A percentile compares a stretch with the other conserved stretches of the same genome.
phyloP scores from a whole-genome alignment of 1,284 basidiomycete species.

The Leucoagaricus sp. region DNA sequence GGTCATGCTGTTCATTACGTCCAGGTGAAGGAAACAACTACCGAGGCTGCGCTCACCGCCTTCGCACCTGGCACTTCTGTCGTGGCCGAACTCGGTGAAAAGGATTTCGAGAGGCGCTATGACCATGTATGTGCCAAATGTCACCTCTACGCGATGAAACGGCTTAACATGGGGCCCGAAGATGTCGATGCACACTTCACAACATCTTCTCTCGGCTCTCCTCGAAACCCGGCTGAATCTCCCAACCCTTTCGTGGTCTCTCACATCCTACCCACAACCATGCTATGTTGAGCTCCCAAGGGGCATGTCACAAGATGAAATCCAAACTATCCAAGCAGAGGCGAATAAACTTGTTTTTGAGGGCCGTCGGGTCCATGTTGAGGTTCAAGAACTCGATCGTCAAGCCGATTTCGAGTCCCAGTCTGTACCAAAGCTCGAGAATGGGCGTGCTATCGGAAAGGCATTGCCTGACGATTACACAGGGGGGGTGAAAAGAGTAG shows the following conservation, averaged over 20 bases:
- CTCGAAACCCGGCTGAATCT: slow-evolving; percentile 68
- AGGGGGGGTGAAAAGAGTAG: slow-evolving; percentile 77
- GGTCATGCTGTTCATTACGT: slow-evolving; percentile 82
- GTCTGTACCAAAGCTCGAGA: slow-evolving; percentile 38
- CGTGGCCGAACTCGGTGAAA: slow-evolving; percentile 54
- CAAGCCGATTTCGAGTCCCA: slow-evolving; percentile 32
- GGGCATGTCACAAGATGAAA: slow-evolving; percentile 66
- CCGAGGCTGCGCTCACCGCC: slow-evolving; percentile 43
- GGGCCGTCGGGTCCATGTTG: slow-evolving; percentile 62
- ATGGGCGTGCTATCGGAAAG: slow-evolving; percentile 51
- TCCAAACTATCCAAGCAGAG: slow-evolving; percentile 59
- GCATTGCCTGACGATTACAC: slow-evolving; percentile 71
- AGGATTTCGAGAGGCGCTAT: slow-evolving; percentile 69
- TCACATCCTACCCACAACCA: slow-evolving; percentile 66
- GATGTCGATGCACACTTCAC: slow-evolving; percentile 85
- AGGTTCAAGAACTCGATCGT: slow-evolving; percentile 66
- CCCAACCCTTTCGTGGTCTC: slow-evolving; percentile 85
- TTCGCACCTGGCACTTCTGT: slow-evolving; percentile 58
- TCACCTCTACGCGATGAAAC: background rate
- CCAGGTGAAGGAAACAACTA: slow-evolving; percentile 43
- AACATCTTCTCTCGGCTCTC: slow-evolving; percentile 83
- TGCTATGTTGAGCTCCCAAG: slow-evolving; percentile 82
- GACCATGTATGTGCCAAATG: slow-evolving; percentile 66
- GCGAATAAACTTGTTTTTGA: slow-evolving; percentile 70
- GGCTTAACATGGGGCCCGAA: slow-evolving; percentile 27